Base-by-base conservation (phyloP, 306 rosid genomes). In the Acmispon strigosus region DNA sequence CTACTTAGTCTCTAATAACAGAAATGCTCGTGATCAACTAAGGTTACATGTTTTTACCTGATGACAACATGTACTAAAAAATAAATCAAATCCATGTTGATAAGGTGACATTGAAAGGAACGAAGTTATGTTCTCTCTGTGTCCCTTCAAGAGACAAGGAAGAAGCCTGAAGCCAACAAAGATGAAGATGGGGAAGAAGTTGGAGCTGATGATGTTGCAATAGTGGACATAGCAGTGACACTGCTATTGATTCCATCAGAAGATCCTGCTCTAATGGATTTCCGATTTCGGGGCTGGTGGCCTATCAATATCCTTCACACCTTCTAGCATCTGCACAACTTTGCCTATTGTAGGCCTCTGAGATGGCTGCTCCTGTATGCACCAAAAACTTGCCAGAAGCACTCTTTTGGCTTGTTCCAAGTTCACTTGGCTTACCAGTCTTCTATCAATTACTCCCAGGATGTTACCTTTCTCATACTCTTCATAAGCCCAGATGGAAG, bases 241-340 rank as follows among this genome's bases (percentile, higher is more conserved):
- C 50, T 79, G 72, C 82, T 69, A 59, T 83, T 83, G 51, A 71
- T 80, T 66, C 79, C 81, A 20, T 60, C 3, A 3, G 27, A 48
- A 7, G 89, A 53, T 66, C 69, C 79, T 29, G 76, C 83, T 0
- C 58, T 17, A 11, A 60, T 14, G 20, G 82, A 80, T 72, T 83
- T 88, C 4, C 17, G 82, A 80, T 72, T 83, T 88, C 4, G 85
- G 89, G 2, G 80, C 75, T 1, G 90, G 97, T 41, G 90, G 92
- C 49, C 17, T 86, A 69, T 84, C 83, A 43, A 86, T 88, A 63
- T 85, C 89, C 49, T 53, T 73, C 77, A 91, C 67, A 65, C 96
- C 97, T 85, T 91, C 97, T 17, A 91, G 83, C 97, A 91, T 91
- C 70, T 86, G 96, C 61, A 91, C 84, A 37, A 87, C 91, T 50